Conservation (phyloP, 768 basidiomycete species). For the Panus rudis region DNA sequence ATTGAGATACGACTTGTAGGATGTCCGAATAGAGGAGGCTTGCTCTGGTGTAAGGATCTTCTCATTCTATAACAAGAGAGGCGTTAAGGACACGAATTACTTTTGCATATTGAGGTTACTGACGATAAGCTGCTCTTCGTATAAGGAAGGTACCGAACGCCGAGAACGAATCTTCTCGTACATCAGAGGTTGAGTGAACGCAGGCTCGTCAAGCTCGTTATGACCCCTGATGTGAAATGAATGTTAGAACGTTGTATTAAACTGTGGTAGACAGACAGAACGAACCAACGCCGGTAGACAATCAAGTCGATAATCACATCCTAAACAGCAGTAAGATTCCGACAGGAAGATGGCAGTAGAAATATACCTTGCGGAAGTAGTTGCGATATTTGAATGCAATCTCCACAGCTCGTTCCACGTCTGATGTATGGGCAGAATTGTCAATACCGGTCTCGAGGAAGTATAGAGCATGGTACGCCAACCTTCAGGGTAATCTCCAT, state of each 20-base stretch:
- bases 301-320: conserved; percentile 87
- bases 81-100: background rate
- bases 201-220: conserved; percentile 84
- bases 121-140: conserved; percentile 74
- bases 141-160: conserved; percentile 71
- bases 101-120: conserved; percentile 17
- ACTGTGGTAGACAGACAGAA: background rate
- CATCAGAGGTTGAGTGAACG: conserved; percentile 86
- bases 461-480: background rate
- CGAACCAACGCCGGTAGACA: conserved; percentile 78
- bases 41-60: conserved; percentile 44
- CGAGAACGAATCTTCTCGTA: conserved; percentile 80
- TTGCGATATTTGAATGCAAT: conserved; percentile 85
- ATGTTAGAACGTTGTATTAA: background rate
- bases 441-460: background rate
- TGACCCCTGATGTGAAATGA: conserved; percentile 51
- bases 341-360: background rate
- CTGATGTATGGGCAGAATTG: conserved; percentile 27
- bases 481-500: conserved; percentile 88
- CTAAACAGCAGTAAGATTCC: conserved; percentile 19
- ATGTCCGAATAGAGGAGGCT: conserved; percentile 42
- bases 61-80: conserved; percentile 26
- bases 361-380: conserved; percentile 69
- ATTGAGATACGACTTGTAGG: conserved; percentile 61
- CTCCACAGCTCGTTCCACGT: conserved; percentile 79